These are phyloP conservation scores for Nicotiana tomentosiformis DNA, from an alignment of 257 asterid genomes.

Conservation along the genomic window DNA sequence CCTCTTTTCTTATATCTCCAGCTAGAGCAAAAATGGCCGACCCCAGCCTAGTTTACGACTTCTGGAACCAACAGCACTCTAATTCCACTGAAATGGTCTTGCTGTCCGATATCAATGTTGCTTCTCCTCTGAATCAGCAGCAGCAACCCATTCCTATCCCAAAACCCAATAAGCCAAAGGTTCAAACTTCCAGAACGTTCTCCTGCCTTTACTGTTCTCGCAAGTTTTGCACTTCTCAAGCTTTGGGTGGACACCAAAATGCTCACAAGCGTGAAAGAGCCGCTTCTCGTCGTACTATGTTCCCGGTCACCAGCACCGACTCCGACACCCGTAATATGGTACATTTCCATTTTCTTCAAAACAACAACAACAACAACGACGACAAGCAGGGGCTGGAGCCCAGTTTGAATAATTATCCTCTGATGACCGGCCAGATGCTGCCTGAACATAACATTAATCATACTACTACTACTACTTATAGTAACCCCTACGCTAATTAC, in stretches of 20 bases:
- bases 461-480: too few species aligned
- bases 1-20: neutral
- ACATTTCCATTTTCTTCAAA: neutral
- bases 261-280: slow-evolving; percentile 94
- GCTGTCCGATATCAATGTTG: too few species aligned
- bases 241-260: slow-evolving; percentile 89
- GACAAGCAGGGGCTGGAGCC: neutral
- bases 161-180: neutral
- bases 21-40: neutral
- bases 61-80: neutral
- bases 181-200: slow-evolving; percentile 35
- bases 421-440: neutral
- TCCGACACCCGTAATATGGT: neutral
- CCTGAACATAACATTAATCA: neutral
- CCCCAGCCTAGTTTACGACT: neutral
- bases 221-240: slow-evolving; percentile 85
- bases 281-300: slow-evolving; percentile 40
- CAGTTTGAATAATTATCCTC: neutral
- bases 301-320: neutral
- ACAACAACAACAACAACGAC: neutral
- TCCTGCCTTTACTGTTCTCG: slow-evolving; percentile 85
- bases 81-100: neutral
- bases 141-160: neutral
- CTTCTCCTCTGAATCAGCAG: neutral
- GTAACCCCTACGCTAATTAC: neutral